Percentiles rank a stretch among this genome's conserved stretches.
phyloP scores from a whole-genome alignment of 495 filamentous ascomycete genomes.

The Chaetomium fimeti region DNA sequence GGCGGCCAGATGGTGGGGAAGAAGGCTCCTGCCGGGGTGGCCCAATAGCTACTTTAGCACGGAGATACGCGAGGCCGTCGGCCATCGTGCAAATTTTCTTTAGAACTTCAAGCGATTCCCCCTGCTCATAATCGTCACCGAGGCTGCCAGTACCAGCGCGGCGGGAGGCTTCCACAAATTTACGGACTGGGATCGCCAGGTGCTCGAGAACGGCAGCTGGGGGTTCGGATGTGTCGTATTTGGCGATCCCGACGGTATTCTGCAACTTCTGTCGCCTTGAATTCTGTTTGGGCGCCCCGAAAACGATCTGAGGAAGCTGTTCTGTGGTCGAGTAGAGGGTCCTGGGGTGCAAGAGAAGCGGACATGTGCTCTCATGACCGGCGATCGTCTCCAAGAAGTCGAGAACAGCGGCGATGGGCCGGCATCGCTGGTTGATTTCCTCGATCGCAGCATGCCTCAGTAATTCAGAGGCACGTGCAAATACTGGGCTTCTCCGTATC shows the following conservation, averaged over 20 bases:
- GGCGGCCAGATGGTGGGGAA: background rate
- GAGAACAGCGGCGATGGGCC: slow-evolving; percentile 30
- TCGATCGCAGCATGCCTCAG: slow-evolving; percentile 35
- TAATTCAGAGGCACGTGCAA: slow-evolving; percentile 32
- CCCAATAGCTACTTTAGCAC: too few species aligned
- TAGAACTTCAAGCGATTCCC: background rate
- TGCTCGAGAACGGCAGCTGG: slow-evolving; percentile 7
- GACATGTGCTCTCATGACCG: slow-evolving; percentile 23
- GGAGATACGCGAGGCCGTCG: background rate
- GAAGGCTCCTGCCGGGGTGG: background rate
- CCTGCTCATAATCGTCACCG: background rate
- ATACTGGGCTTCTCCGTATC: slow-evolving; percentile 37
- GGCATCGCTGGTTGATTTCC: slow-evolving; percentile 26
- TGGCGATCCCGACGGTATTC: background rate
- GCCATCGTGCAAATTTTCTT: slow-evolving; percentile 7
- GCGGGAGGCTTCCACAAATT: slow-evolving; percentile 10
- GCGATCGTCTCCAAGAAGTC: slow-evolving; percentile 32
- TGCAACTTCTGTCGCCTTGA: background rate
- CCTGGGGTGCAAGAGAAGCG: slow-evolving; percentile 24
- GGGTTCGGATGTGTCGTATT: slow-evolving; percentile 18
- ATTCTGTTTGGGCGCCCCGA: background rate
- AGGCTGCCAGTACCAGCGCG: background rate
- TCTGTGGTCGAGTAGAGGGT: slow-evolving; percentile 24
- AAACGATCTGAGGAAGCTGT: slow-evolving; percentile 21
- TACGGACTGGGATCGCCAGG: slow-evolving; percentile 18